These are phyloP conservation scores for Barbatosphaeria neglecta DNA, from an alignment of 495 filamentous ascomycete species.

Conservation along the genomic window DNA sequence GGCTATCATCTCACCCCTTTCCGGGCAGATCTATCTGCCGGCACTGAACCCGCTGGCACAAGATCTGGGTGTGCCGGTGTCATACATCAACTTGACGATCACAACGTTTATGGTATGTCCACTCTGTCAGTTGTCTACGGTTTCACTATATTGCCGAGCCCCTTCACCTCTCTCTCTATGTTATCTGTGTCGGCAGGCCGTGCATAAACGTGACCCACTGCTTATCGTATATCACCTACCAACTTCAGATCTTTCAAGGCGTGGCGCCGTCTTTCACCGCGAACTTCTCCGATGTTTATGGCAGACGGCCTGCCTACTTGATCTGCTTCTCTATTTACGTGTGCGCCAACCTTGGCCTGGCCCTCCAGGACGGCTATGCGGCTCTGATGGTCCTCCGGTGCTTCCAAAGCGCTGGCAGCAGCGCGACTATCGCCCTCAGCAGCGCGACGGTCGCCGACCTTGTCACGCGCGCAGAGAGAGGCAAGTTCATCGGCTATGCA, in stretches of 20 bases:
- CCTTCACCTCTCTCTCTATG: no score
- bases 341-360: slow-evolving; percentile 41
- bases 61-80: slow-evolving; percentile 31
- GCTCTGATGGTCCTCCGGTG: slow-evolving; percentile 40
- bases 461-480: slow-evolving; percentile 36
- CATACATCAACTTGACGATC: slow-evolving; percentile 41
- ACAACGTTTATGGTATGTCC: slow-evolving; percentile 29
- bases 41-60: slow-evolving; percentile 34
- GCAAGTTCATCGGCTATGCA: slow-evolving; percentile 33
- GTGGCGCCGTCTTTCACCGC: slow-evolving; percentile 38
- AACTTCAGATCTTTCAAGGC: slow-evolving; percentile 35
- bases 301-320: slow-evolving; percentile 40
- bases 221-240: no score
- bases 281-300: slow-evolving; percentile 33
- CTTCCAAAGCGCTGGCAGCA: slow-evolving; percentile 40
- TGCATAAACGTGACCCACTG: no score
- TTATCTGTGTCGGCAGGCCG: no score
- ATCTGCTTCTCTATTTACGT: slow-evolving; percentile 39
- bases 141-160: background rate
- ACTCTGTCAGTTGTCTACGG: background rate
- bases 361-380: slow-evolving; percentile 36
- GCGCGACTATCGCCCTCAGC: slow-evolving; percentile 34
- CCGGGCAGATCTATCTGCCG: slow-evolving; percentile 49
- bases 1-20: slow-evolving; percentile 50
- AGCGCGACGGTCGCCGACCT: slow-evolving; percentile 43